Conservation (phyloP, 2,329 filamentous ascomycete species). For the Verruconis gallopava region DNA sequence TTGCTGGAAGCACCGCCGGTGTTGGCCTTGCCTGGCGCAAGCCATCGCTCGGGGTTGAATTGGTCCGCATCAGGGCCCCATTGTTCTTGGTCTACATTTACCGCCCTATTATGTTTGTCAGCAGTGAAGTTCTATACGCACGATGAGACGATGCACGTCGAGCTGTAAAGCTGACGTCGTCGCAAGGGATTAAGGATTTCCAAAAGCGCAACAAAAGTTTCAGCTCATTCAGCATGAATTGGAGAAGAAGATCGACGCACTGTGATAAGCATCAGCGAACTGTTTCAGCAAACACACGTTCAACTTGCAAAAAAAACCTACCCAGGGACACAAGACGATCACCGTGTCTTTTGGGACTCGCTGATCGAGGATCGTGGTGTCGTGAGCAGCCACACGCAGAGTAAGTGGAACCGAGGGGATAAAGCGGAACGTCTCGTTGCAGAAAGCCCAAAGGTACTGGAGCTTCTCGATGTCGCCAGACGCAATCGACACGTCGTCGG, state of each 20-base stretch:
- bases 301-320: too few species aligned
- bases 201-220: too few species aligned
- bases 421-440: constrained; percentile 58
- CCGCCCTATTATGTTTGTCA: too few species aligned
- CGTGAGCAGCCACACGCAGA: constrained; percentile 44
- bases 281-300: too few species aligned
- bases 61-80: constrained; percentile 60
- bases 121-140: too few species aligned
- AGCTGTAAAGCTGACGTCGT: too few species aligned
- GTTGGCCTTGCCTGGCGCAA: constrained; percentile 34
- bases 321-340: constrained; percentile 46
- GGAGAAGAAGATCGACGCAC: too few species aligned
- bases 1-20: constrained; percentile 63
- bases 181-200: too few species aligned
- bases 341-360: constrained; percentile 53
- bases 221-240: too few species aligned
- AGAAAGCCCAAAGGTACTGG: constrained; percentile 64
- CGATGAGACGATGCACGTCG: too few species aligned
- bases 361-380: constrained; percentile 50
- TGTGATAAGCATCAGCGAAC: too few species aligned
- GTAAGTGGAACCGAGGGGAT: constrained; percentile 55
- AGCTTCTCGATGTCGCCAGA: constrained; percentile 51
- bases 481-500: constrained; percentile 24
- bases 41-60: constrained; percentile 45
- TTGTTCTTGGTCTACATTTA: constrained; percentile 49